Percentiles rank a stretch among this genome's conserved stretches.
Conservation (phyloP, 2,329 filamentous ascomycete genomes). For the Scedosporium apiospermum region DNA sequence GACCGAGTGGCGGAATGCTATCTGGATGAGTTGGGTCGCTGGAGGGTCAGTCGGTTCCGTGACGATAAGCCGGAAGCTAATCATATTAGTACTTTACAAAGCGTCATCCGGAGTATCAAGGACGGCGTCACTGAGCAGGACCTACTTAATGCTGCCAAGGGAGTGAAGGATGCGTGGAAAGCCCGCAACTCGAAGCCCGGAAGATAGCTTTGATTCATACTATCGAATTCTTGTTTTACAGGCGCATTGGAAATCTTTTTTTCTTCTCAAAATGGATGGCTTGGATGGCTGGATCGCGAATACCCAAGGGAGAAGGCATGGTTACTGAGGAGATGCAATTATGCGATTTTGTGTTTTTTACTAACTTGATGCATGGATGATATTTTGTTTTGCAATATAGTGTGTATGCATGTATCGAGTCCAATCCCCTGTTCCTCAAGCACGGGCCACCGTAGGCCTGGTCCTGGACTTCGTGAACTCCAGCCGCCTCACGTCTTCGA, state of each 20-base stretch:
- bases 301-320: not conserved
- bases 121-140: constrained; percentile 80
- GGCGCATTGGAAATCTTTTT: not conserved
- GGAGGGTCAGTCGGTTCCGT: constrained; percentile 82
- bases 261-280: not conserved
- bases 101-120: constrained; percentile 81
- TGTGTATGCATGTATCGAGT: not conserved
- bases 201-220: not conserved
- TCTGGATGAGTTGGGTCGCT: constrained; percentile 63
- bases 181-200: constrained; percentile 30
- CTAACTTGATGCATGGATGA: too few species aligned
- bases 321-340: not conserved
- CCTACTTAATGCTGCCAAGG: constrained; percentile 56
- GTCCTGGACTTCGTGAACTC: not conserved
- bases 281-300: not conserved
- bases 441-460: not conserved
- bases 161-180: constrained; percentile 79
- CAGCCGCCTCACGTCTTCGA: not conserved
- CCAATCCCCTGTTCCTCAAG: not conserved
- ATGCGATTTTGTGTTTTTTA: not conserved
- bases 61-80: constrained; percentile 92
- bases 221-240: constrained; percentile 2
- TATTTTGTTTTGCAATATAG: not conserved
- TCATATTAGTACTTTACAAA: constrained; percentile 73
- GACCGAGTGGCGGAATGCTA: constrained; percentile 86